These are phyloP conservation scores for Globisporangium orthogonon DNA, from an alignment of 352 stramenopile genomes.

Conservation along the genomic window DNA sequence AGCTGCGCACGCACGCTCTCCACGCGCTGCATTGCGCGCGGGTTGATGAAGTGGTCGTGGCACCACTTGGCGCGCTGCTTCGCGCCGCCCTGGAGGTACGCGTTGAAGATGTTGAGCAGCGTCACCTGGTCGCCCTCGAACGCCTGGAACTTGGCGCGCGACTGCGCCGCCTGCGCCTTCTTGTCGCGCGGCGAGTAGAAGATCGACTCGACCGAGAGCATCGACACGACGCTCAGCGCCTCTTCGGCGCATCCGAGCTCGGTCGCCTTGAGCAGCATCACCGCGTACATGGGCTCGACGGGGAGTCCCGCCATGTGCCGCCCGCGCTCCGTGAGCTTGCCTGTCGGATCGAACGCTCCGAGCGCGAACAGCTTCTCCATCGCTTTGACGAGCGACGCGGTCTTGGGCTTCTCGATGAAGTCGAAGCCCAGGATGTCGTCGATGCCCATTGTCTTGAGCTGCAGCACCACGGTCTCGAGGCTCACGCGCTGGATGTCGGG, in stretches of 20 bases:
- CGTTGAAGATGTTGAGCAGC: slow-evolving; percentile 78
- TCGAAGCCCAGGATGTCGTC: slow-evolving; percentile 83
- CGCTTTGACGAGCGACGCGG: slow-evolving; percentile 63
- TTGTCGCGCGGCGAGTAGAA: slow-evolving; percentile 85
- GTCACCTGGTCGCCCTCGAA: slow-evolving; percentile 84
- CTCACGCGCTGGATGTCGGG: slow-evolving; percentile 86
- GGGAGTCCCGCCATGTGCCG: slow-evolving; percentile 83
- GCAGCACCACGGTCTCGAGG: slow-evolving; percentile 74
- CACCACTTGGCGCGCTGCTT: slow-evolving; percentile 87
- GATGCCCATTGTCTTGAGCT: slow-evolving; percentile 85
- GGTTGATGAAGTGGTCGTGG: slow-evolving; percentile 83
- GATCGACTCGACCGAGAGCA: slow-evolving; percentile 88
- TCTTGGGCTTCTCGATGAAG: slow-evolving; percentile 85
- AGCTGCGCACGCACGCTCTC: slow-evolving; percentile 76
- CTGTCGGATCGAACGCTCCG: slow-evolving; percentile 52
- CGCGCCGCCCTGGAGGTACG: slow-evolving; percentile 53
- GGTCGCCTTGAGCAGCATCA: slow-evolving; percentile 81
- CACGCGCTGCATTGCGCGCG: slow-evolving; percentile 77
- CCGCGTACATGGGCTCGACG: slow-evolving; percentile 85
- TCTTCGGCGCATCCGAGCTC: slow-evolving; percentile 79
- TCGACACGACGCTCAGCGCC: slow-evolving; percentile 82
- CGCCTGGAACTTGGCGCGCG: slow-evolving; percentile 69
- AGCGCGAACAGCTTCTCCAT: slow-evolving; percentile 83
- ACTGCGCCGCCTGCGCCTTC: slow-evolving; percentile 78
- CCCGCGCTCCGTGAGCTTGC: slow-evolving; percentile 60